phyloP scores from a whole-genome alignment of 306 rosid species.

The Cicer yamashitae region DNA sequence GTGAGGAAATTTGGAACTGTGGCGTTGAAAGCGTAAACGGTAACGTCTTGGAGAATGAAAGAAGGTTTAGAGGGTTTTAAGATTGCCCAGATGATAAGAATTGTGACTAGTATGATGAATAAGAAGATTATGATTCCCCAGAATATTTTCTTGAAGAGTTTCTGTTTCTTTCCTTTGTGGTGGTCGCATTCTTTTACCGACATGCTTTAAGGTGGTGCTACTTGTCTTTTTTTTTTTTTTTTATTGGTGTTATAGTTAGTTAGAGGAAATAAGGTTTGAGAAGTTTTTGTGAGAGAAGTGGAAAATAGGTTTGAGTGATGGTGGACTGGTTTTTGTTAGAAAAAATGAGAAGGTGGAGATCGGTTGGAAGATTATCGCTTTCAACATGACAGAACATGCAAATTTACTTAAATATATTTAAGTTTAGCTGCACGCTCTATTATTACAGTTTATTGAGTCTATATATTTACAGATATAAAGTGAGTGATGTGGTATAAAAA shows the following conservation, averaged over 20 bases:
- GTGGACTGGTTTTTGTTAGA: slow-evolving; percentile 2
- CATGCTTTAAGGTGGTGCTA: slow-evolving; percentile 45
- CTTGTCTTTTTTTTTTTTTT: not conserved
- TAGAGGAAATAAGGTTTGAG: not conserved
- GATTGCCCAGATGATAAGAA: slow-evolving; percentile 79
- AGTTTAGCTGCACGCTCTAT: no score
- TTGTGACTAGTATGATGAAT: slow-evolving; percentile 63
- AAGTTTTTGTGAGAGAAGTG: not conserved
- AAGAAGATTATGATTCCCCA: slow-evolving; percentile 54
- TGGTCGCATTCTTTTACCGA: slow-evolving; percentile 61
- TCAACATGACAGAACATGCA: not conserved
- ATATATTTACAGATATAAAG: no score
- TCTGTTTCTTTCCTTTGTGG: slow-evolving; percentile 54
- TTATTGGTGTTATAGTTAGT: not conserved
- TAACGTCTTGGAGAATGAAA: slow-evolving; percentile 90
- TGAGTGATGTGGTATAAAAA: no score
- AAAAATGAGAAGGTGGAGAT: not conserved
- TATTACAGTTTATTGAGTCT: no score
- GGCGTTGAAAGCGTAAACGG: slow-evolving; percentile 90
- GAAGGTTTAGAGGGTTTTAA: slow-evolving; percentile 77
- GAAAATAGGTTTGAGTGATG: not conserved
- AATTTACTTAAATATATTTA: no score
- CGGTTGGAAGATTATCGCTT: slow-evolving; percentile 14
- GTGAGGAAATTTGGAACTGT: slow-evolving; percentile 74
- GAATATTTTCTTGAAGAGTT: slow-evolving; percentile 33